phyloP scores from a whole-genome alignment of 768 basidiomycete species.

The Trametes gibbosa region DNA sequence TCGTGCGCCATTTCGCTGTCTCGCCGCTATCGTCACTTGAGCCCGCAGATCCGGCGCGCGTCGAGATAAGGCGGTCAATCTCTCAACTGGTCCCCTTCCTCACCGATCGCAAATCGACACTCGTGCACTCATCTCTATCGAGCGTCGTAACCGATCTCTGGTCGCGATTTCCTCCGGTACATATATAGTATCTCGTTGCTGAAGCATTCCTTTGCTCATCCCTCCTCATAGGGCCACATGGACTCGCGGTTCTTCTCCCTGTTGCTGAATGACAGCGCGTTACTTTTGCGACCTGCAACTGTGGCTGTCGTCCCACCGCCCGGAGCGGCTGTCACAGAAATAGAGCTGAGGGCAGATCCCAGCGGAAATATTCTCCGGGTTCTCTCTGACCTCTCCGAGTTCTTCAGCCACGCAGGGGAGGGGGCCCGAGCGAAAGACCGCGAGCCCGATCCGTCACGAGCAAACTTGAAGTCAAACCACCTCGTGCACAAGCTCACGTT shows the following conservation, averaged over 20 bases:
- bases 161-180: slow-evolving; percentile 61
- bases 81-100: slow-evolving; percentile 63
- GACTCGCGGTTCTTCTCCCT: slow-evolving; percentile 44
- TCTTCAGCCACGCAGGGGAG: slow-evolving; percentile 33
- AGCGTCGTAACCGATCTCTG: slow-evolving; percentile 60
- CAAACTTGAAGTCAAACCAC: slow-evolving; percentile 26
- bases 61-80: slow-evolving; percentile 48
- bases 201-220: background rate
- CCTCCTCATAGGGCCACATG: slow-evolving; percentile 29
- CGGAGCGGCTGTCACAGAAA: slow-evolving; percentile 4
- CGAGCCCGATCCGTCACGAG: slow-evolving; percentile 11
- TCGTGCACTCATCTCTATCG: slow-evolving; percentile 48
- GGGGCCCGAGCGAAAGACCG: background rate
- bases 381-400: slow-evolving; percentile 50
- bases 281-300: slow-evolving; percentile 48
- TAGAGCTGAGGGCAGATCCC: slow-evolving; percentile 36
- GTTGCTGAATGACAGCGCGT: slow-evolving; percentile 54
- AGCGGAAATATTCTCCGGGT: slow-evolving; percentile 42
- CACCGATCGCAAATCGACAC: slow-evolving; percentile 53
- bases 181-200: slow-evolving; percentile 8
- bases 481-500: slow-evolving; percentile 62
- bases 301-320: slow-evolving; percentile 25
- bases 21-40: slow-evolving; percentile 52
- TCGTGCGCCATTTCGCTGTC: slow-evolving; percentile 56
- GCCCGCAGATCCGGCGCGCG: slow-evolving; percentile 41